Conservation (phyloP, 345 rosid genomes). For the Arabidopsis suecica region DNA sequence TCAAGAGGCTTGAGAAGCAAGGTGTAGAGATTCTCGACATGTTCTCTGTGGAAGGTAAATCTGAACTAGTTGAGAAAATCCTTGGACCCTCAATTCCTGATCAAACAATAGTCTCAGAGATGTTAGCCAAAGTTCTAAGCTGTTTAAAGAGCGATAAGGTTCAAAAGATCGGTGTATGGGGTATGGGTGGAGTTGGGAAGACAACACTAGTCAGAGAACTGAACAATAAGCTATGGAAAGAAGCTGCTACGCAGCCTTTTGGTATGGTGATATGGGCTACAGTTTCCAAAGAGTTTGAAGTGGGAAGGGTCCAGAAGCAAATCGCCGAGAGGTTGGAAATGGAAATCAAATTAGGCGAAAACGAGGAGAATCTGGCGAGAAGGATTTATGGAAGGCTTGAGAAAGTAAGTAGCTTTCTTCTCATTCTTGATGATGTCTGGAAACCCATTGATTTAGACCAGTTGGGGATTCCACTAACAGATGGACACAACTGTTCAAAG, state of each 20-base stretch:
- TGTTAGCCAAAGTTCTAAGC: slow-evolving; percentile 29
- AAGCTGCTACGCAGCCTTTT: slow-evolving; percentile 33
- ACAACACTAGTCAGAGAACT: slow-evolving; percentile 47
- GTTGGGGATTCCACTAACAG: slow-evolving; percentile 42
- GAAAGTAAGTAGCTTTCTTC: slow-evolving; percentile 35
- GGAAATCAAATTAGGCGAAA: slow-evolving; percentile 25
- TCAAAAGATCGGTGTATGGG: slow-evolving; percentile 46
- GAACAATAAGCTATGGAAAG: slow-evolving; percentile 40
- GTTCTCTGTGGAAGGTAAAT: slow-evolving; percentile 23
- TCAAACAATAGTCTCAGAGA: slow-evolving; percentile 45
- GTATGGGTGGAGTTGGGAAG: slow-evolving; percentile 50
- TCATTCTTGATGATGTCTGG: slow-evolving; percentile 51
- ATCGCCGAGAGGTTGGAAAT: slow-evolving; percentile 40
- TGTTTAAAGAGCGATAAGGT: slow-evolving; percentile 30
- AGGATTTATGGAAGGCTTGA: slow-evolving; percentile 30
- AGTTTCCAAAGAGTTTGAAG: slow-evolving; percentile 41
- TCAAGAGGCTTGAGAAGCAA: slow-evolving; percentile 26
- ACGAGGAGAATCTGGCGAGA: slow-evolving; percentile 20
- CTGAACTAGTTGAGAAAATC: slow-evolving; percentile 39
- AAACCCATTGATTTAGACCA: slow-evolving; percentile 40
- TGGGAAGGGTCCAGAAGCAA: slow-evolving; percentile 43
- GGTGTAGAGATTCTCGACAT: slow-evolving; percentile 37
- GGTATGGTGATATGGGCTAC: slow-evolving; percentile 45
- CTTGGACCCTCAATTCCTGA: slow-evolving; percentile 47
- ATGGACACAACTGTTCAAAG: slow-evolving; percentile 35